phyloP scores from a whole-genome alignment of 768 basidiomycete species.

The Naematelia aurantialba region DNA sequence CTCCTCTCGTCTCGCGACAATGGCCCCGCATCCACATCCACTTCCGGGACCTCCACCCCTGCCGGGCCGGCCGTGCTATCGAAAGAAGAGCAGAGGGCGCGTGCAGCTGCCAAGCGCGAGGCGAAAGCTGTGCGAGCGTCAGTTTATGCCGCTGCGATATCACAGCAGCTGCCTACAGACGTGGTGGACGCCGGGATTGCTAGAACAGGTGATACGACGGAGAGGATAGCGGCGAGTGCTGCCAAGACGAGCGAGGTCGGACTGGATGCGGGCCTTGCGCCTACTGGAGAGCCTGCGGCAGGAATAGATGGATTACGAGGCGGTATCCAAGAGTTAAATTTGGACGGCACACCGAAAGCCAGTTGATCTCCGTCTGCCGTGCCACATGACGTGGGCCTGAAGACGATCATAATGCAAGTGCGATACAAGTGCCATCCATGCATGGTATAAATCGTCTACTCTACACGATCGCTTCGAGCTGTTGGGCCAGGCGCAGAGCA shows the following conservation, averaged over 20 bases:
- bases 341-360: not conserved
- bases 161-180: not conserved
- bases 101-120: not conserved
- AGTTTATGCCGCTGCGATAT: not conserved
- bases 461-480: conserved; percentile 51
- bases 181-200: not conserved
- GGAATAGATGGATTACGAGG: not conserved
- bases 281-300: not conserved
- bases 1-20: conserved; percentile 26
- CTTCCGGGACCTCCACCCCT: not conserved
- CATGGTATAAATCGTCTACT: not conserved
- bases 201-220: conserved; percentile 5
- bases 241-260: not conserved
- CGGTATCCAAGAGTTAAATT: not conserved
- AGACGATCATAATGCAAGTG: not conserved
- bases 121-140: not conserved
- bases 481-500: conserved; percentile 47
- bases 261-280: not conserved
- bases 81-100: not conserved
- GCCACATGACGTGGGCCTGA: not conserved
- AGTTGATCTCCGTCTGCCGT: not conserved
- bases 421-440: not conserved
- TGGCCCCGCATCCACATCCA: not conserved
- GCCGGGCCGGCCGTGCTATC: not conserved
- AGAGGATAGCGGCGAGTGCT: conserved; percentile 7